Percentiles rank a stretch among this genome's conserved stretches.
These are phyloP conservation scores for Xylariaceae sp. DNA, from an alignment of 2,329 filamentous ascomycete species.

Conservation along the genomic window DNA sequence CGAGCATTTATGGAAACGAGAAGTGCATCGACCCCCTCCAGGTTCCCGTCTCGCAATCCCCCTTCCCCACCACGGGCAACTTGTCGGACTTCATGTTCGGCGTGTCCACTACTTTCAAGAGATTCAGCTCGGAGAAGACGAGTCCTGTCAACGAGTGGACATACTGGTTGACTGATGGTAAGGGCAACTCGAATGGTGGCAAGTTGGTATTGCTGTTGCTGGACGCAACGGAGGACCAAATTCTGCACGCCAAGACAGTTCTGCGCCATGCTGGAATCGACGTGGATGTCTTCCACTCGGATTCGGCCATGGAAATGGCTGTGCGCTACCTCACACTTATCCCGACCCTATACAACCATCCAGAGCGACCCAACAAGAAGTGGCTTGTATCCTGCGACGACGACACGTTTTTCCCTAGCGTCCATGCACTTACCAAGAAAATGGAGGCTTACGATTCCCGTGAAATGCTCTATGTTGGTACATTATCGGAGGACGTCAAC, in stretches of 20 bases:
- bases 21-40: constrained; percentile 53
- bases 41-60: constrained; percentile 54
- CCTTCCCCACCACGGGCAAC: constrained; percentile 53
- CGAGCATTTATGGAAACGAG: constrained; percentile 43
- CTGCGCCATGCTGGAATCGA: constrained; percentile 56
- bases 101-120: constrained; percentile 60
- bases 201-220: constrained; percentile 58
- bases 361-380: constrained; percentile 51
- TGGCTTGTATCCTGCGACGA: constrained; percentile 68
- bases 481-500: constrained; percentile 63
- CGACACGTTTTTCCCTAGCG: constrained; percentile 66
- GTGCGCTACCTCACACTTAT: constrained; percentile 60
- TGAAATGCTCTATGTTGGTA: constrained; percentile 61
- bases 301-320: constrained; percentile 58
- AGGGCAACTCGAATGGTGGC: constrained; percentile 58
- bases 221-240: constrained; percentile 54
- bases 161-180: constrained; percentile 61
- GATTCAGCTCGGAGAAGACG: constrained; percentile 54
- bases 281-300: constrained; percentile 59
- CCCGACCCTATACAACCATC: constrained; percentile 57
- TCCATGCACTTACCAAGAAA: constrained; percentile 55
- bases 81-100: constrained; percentile 62
- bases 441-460: constrained; percentile 56
- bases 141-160: constrained; percentile 61
- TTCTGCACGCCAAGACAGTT: constrained; percentile 51